Conservation (phyloP, 331 rosid species). For the Quercus phellos region DNA sequence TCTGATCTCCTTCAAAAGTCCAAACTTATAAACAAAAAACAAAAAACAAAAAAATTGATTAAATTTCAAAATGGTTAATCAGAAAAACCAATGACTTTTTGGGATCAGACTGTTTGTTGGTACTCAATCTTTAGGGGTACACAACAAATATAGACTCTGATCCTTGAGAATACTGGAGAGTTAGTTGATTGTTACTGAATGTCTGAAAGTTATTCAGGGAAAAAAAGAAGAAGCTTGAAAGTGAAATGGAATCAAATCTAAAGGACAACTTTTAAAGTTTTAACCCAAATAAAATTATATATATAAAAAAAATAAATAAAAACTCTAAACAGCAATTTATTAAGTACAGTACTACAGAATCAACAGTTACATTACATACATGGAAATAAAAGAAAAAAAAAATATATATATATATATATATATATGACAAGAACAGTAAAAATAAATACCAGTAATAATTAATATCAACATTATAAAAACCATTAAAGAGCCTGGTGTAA, state of each 20-base stretch:
- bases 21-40: no score
- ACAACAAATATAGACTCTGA: neutral
- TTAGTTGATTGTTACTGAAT: neutral
- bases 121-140: neutral
- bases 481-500: neutral
- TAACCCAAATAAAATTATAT: neutral
- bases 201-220: no score
- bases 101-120: neutral
- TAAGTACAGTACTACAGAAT: no score
- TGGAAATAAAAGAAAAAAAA: no score
- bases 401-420: neutral
- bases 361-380: no score
- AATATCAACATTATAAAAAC: neutral
- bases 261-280: neutral
- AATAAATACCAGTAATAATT: conserved; percentile 13
- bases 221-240: neutral
- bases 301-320: neutral
- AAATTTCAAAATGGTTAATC: no score
- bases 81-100: neutral
- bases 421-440: neutral
- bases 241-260: neutral
- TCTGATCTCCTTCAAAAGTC: no score
- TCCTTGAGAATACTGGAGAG: neutral
- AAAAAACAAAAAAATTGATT: no score
- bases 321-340: neutral